These are phyloP conservation scores for Amanita subjunquillea DNA, from an alignment of 768 basidiomycete genomes.

Conservation along the genomic window DNA sequence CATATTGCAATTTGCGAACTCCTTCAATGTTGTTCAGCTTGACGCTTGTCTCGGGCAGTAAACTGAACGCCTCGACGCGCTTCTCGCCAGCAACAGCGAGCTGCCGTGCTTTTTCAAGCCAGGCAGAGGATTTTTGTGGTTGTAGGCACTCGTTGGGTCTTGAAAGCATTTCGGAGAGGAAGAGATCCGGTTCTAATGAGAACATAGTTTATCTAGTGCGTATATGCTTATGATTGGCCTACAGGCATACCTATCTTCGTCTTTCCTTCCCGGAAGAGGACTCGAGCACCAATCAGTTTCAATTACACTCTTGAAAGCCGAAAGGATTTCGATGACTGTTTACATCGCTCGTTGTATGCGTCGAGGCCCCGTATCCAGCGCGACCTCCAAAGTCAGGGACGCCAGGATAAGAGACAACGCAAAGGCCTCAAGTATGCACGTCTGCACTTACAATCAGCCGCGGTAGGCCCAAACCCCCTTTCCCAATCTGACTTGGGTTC, in stretches of 20 bases:
- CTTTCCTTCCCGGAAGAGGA: conserved; percentile 23
- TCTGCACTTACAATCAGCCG: conserved; percentile 4
- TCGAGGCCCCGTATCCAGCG: conserved; percentile 22
- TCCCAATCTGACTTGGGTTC: conserved; percentile 41
- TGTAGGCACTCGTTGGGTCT: conserved; percentile 69
- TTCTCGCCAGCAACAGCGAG: conserved; percentile 74
- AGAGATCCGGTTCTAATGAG: conserved; percentile 46
- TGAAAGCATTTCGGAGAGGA: conserved; percentile 91
- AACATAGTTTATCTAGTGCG: not conserved
- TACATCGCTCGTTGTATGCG: conserved; percentile 8
- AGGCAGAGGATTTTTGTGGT: conserved; percentile 79
- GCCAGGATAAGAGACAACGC: conserved; percentile 44
- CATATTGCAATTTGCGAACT: conserved; percentile 78
- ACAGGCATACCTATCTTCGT: conserved; percentile 20
- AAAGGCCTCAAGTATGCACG: conserved; percentile 23
- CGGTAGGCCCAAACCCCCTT: conserved; percentile 52
- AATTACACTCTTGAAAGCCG: conserved; percentile 22
- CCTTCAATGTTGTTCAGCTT: conserved; percentile 97
- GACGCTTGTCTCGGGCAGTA: conserved; percentile 87
- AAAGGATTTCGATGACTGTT: not conserved
- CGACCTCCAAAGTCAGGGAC: conserved; percentile 24
- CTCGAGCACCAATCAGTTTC: conserved; percentile 40
- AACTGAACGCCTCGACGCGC: conserved; percentile 92
- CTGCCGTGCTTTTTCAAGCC: conserved; percentile 79
- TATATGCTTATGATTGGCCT: not conserved